Base-by-base conservation (phyloP, 1,284 basidiomycete species). In the Apiotrichum mycotoxinovorans region DNA sequence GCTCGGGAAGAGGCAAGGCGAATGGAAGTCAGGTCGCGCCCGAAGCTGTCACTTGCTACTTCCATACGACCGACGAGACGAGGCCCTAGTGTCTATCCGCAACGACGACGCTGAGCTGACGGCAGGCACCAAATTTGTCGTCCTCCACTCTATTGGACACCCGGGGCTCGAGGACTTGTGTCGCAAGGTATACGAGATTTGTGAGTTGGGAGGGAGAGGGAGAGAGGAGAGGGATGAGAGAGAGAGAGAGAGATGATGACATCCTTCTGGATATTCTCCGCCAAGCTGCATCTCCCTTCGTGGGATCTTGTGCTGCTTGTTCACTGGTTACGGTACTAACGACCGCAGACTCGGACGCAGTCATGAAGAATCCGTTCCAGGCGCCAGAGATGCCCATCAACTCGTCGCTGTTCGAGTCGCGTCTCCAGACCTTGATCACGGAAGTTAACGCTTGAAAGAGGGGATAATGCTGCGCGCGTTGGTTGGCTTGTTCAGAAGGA, bases 281-380 rank as follows among this genome's bases (percentile, higher is more conserved):
- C n/a, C n/a, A n/a, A n/a, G n/a, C n/a, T n/a, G n/a, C n/a, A n/a
- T n/a, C n/a, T n/a, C n/a, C n/a, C n/a, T n/a, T n/a, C n/a, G n/a
- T n/a, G n/a, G n/a, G n/a, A n/a, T n/a, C n/a, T n/a, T n/a, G n/a
- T n/a, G n/a, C n/a, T n/a, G n/a, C 4, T 40, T 27, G 11, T 4
- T 23, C n/a, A 4, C 20, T 22, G 12, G 37, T n/a, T 5, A 12
- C 33, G 4, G 46, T 17, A 25, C 15, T 3, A 22, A 9, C 11
- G 1, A 18, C n/a, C 53, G 48, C 58, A 77, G 76, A 79, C 63
- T 60, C 91, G 2, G 94, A 97, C 71, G 86, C 89, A 5, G 93
- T 96, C 53, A 96, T 97, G 92, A 98, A 98, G 82, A 98, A 98
- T 72, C 96, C 96, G 1, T 99, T 98, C 79, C 93, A 98, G 74